A percentile compares a stretch with the other conserved stretches of the same genome.
Conservation (phyloP, 1,139 yeast genomes). For the Zygosaccharomyces pseudobailii region DNA sequence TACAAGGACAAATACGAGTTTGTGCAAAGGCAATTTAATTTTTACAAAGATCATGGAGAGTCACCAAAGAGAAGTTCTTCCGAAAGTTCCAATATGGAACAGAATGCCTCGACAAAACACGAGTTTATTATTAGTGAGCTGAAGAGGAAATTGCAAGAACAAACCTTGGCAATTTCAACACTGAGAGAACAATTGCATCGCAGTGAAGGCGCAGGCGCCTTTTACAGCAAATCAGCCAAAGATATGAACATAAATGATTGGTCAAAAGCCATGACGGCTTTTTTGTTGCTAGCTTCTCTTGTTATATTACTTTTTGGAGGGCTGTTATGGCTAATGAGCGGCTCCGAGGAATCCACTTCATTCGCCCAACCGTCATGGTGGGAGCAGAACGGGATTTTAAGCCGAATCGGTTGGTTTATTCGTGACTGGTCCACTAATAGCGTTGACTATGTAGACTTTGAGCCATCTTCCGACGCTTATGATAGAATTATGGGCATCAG, state of each 20-base stretch:
- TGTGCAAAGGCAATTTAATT: conserved; percentile 27
- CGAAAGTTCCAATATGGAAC: conserved; percentile 11
- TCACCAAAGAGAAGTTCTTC: conserved; percentile 1
- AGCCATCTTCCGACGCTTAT: conserved; percentile 6
- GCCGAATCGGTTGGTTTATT: conserved; percentile 21
- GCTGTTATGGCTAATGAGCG: neutral
- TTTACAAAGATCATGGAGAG: conserved; percentile 26
- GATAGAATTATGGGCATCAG: conserved; percentile 13
- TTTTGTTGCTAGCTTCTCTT: too few species aligned
- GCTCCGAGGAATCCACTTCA: conserved; percentile 1
- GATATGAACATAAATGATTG: neutral
- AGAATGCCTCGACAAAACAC: conserved; percentile 20
- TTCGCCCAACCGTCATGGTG: conserved; percentile 16
- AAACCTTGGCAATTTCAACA: conserved; percentile 21
- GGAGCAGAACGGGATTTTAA: conserved; percentile 19
- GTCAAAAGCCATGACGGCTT: neutral
- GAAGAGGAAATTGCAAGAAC: conserved; percentile 28
- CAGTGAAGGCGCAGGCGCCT: neutral
- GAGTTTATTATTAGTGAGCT: conserved; percentile 30
- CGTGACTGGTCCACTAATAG: conserved; percentile 14
- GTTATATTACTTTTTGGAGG: conserved; percentile 2
- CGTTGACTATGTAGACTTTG: conserved; percentile 4
- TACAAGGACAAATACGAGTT: conserved; percentile 24
- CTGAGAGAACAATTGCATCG: conserved; percentile 16
- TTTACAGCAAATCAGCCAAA: neutral